Evolutionary conservation across 164 flowering plant species (phyloP).

Genomic region (Magnolia kwangsiensis): DNA sequence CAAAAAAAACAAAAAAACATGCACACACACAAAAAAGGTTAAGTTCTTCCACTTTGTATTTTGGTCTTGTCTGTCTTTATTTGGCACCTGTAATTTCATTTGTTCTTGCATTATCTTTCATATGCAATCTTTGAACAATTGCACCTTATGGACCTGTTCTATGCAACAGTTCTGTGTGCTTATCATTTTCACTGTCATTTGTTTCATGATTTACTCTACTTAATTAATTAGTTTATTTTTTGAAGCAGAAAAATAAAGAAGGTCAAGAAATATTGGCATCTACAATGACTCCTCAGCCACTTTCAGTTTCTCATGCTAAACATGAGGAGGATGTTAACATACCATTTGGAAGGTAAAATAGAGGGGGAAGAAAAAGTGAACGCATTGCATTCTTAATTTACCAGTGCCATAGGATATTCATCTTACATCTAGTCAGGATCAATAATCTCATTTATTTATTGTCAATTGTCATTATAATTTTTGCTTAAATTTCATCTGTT

Average conservation of each 20-base stretch:
- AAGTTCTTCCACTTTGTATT: not conserved
- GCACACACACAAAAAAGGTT: not conserved
- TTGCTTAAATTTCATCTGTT: not conserved
- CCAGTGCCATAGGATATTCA: not conserved
- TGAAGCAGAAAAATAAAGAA: slow-evolving; percentile 62
- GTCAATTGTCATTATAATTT: not conserved
- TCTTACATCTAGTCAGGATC: not conserved
- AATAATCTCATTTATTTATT: not conserved
- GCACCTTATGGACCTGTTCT: not conserved
- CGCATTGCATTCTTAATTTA: not conserved
- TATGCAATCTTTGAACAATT: not conserved
- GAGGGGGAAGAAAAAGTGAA: not conserved
- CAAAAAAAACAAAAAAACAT: too few species aligned
- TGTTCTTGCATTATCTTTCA: not conserved
- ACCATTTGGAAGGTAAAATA: slow-evolving; percentile 89
- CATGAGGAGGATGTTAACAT: slow-evolving; percentile 69
- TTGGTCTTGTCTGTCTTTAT: not conserved
- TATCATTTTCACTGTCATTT: not conserved
- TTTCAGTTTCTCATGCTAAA: slow-evolving; percentile 39
- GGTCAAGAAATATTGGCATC: slow-evolving; percentile 82
- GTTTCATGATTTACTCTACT: not conserved
- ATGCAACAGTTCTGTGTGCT: not conserved
- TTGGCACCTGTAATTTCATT: too few species aligned
- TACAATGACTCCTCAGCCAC: slow-evolving; percentile 68
- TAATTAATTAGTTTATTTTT: too few species aligned